Evolutionary conservation across 257 asterid species (phyloP), one percentile per base, ranked within the genome.

Genomic region (Nyctanthes arbortristis): DNA sequence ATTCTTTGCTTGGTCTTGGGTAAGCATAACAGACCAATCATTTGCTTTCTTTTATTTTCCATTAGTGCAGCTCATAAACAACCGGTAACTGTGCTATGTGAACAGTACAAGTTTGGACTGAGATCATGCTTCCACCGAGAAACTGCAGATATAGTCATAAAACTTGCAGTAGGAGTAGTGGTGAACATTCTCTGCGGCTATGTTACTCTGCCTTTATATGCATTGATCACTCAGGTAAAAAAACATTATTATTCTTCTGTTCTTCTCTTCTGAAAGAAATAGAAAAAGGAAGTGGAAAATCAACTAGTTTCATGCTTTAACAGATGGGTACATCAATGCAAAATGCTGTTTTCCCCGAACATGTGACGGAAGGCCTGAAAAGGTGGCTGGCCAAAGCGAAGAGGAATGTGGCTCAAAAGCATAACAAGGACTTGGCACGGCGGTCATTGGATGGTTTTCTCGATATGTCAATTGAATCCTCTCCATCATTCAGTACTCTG

Each of bases 1-100:
- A 30, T 89, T 89, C 81, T 89, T 89, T 79, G 6, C 87, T 5
- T 89, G 95, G 92, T 82, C 85, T 73, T 85, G 84, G 90, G 96
- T 89, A 77, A 75, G 94, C 49, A 5, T 56, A 34, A 12, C 35
- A 30, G 30, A 32, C 25, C 22, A 18, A 22, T 40, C 13, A 47
- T 66, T 61, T 63, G 12, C 11, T 45, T 24, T 4, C 24, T 22
- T 11, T 10, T 7, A 58, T 55, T 54, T 65, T 58, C 64, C 65
- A 30, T 28, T 31, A 18, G 13, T 13, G 10, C 13, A 20, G 58
- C 58, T 9, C 9, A 49, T 20, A 22, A n/a, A 33, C 20, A 7
- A 4, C 20, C 25, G 63, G 20, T 69, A 37, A 28, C 36, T n/a
- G 12, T 36, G 45, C 56, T 45, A 29, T 14, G 57, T 72, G 70